These are phyloP conservation scores for Didymella lethalis DNA, from an alignment of 2,329 filamentous ascomycete species.

Conservation along the genomic window DNA sequence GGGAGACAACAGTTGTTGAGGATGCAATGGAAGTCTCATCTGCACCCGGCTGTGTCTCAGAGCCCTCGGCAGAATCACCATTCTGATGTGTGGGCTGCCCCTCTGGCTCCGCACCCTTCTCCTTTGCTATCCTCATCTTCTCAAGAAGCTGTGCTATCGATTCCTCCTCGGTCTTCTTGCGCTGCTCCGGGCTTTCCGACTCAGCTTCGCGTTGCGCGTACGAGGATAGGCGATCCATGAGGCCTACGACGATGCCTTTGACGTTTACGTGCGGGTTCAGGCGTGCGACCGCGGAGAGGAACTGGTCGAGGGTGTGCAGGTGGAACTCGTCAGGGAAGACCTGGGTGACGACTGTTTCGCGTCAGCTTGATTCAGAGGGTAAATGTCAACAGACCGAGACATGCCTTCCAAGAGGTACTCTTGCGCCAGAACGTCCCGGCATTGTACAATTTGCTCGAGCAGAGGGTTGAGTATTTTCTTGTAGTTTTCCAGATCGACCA, in stretches of 20 bases:
- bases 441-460: constrained; percentile 96
- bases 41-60: constrained; percentile 31
- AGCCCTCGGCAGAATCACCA: constrained; percentile 43
- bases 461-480: constrained; percentile 90
- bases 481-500: constrained; percentile 94
- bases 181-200: constrained; percentile 72
- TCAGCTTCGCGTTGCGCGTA: constrained; percentile 92
- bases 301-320: constrained; percentile 93
- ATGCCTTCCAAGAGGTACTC: constrained; percentile 89
- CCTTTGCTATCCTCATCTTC: constrained; percentile 74
- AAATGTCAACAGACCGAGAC: neutral
- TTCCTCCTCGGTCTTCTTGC: constrained; percentile 81
- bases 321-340: constrained; percentile 99
- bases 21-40: constrained; percentile 44
- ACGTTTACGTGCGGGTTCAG: constrained; percentile 97
- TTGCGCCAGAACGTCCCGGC: constrained; percentile 93
- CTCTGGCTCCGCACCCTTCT: constrained; percentile 50
- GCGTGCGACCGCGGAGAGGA: constrained; percentile 89
- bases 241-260: constrained; percentile 95
- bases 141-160: constrained; percentile 81
- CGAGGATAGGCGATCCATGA: constrained; percentile 95
- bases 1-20: constrained; percentile 39
- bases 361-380: constrained; percentile 29
- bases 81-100: constrained; percentile 44
- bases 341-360: constrained; percentile 83